Evolutionary conservation across 495 filamentous ascomycete genomes (phyloP), one percentile per base, ranked within the genome.

Genomic region (Podospora didyma): DNA sequence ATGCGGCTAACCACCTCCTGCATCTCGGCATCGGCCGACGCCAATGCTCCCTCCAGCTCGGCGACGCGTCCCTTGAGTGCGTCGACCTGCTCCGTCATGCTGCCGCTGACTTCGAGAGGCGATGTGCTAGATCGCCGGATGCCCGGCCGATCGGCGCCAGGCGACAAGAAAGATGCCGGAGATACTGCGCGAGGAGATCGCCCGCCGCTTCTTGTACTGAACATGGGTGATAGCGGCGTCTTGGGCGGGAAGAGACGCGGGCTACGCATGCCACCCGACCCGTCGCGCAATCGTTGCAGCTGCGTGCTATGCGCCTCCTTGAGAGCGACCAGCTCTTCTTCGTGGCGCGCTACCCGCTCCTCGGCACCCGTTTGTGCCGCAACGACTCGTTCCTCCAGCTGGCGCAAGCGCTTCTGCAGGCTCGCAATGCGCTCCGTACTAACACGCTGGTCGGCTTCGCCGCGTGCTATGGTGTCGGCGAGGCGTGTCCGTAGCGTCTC

Each of bases 1-100:
- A 98, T 96, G 53, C 88, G 80, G 53, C 86, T 78, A 16, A 98
- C 89, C 2, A 97, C 93, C 70, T 94, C 88, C 67, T 93, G 84
- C 94, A 98, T 97, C 77, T 97, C 93, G 54, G 77, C 75, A 63
- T 97, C 94, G 19, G 94, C 90, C 57, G 94, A 83, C 22, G 79
- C 74, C 19, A 97, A 78, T 11, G 91, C 87, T 53, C 80, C 83
- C 72, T 98, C 94, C 12, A 98, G 81, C 64, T 95, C 90, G 34
- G 64, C 48, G 19, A 74, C 71, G 26, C 68, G 63, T 55, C 82
- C 83, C 73, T 90, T 89, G 52, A 98, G 74, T 62, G 75, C 72
- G 58, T 91, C 86, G 22, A 92, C 83, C 72, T 87, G 84, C 46
- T 87, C 76, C 3, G 81, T 79, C 62, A 90, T 82, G n/a, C 79